Evolutionary conservation across 495 filamentous ascomycete species (phyloP).

Genomic region (Penicillium mononematosum): DNA sequence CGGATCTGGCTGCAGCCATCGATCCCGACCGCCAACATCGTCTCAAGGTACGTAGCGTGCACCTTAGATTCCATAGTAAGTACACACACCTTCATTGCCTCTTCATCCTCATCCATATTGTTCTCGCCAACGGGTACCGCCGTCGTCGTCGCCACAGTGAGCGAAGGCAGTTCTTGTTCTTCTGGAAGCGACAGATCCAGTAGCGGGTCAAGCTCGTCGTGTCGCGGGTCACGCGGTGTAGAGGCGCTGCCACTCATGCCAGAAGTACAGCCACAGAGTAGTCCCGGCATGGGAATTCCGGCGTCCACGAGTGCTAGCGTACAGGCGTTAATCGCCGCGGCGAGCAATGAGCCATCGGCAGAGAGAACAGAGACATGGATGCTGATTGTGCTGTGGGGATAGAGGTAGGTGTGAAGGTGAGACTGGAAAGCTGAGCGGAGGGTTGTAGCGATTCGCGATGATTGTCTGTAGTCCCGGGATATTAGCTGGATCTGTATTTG

Average conservation of each 20-base stretch:
- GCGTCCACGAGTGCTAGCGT: slow-evolving; percentile 93
- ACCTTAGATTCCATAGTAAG: slow-evolving; percentile 82
- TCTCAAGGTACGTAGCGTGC: slow-evolving; percentile 74
- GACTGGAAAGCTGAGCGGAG: slow-evolving; percentile 70
- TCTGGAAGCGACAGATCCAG: slow-evolving; percentile 84
- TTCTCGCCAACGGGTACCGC: slow-evolving; percentile 40
- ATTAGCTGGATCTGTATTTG: slow-evolving; percentile 15
- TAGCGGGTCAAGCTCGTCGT: slow-evolving; percentile 78
- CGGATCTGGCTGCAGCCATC: slow-evolving; percentile 88
- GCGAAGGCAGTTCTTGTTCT: slow-evolving; percentile 83
- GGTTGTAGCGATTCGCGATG: slow-evolving; percentile 73
- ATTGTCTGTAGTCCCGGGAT: slow-evolving; percentile 55
- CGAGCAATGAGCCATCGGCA: slow-evolving; percentile 86
- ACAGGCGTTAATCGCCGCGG: slow-evolving; percentile 84
- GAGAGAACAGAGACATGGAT: slow-evolving; percentile 85
- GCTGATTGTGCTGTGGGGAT: slow-evolving; percentile 81
- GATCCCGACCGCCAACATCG: slow-evolving; percentile 86
- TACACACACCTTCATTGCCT: slow-evolving; percentile 69
- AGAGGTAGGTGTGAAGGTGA: slow-evolving; percentile 79
- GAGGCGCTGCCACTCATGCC: slow-evolving; percentile 69
- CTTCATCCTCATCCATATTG: slow-evolving; percentile 39
- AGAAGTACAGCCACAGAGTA: slow-evolving; percentile 82
- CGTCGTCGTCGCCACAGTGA: slow-evolving; percentile 82
- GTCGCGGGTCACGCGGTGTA: slow-evolving; percentile 49
- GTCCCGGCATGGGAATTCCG: slow-evolving; percentile 89